phyloP scores from a whole-genome alignment of 2,329 filamentous ascomycete species.

The Pyricularia grisea region DNA sequence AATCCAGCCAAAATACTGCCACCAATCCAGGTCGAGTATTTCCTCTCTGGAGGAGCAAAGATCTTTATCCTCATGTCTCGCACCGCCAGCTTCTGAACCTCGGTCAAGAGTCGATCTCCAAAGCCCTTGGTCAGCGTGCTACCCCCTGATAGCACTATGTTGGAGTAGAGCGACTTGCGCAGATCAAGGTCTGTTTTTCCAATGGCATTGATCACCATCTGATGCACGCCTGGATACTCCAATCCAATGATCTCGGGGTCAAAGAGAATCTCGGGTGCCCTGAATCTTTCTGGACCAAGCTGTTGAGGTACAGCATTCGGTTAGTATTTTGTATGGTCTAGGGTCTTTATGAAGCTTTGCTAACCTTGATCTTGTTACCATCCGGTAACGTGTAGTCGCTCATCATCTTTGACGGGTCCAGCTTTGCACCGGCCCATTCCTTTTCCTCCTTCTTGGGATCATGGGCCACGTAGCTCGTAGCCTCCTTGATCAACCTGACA shows the following conservation, averaged over 20 bases:
- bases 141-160: slow-evolving; percentile 98
- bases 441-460: slow-evolving; percentile 99
- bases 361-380: slow-evolving; percentile 88
- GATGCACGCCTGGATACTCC: slow-evolving; percentile 93
- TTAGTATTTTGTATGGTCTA: not conserved
- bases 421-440: slow-evolving; percentile 80
- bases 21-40: slow-evolving; percentile 99
- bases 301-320: slow-evolving; percentile 22
- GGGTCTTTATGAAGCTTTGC: not conserved
- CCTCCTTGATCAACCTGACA: slow-evolving; percentile 99
- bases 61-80: slow-evolving; percentile 99
- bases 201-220: slow-evolving; percentile 96
- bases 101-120: slow-evolving; percentile 99
- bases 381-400: slow-evolving; percentile 86
- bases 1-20: slow-evolving; percentile 97
- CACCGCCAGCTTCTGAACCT: slow-evolving; percentile 97
- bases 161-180: slow-evolving; percentile 86
- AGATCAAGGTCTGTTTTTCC: slow-evolving; percentile 92
- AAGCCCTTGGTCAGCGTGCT: slow-evolving; percentile 99
- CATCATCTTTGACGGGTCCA: slow-evolving; percentile 42
- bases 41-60: slow-evolving; percentile 98
- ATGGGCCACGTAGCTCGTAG: slow-evolving; percentile 99
- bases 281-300: slow-evolving; percentile 89
- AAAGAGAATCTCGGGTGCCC: slow-evolving; percentile 94
- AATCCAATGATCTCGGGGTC: slow-evolving; percentile 94